A percentile compares a stretch with the other conserved stretches of the same genome.
Evolutionary conservation across 495 filamentous ascomycete species (phyloP).

Genomic region (Neurospora sp.): DNA sequence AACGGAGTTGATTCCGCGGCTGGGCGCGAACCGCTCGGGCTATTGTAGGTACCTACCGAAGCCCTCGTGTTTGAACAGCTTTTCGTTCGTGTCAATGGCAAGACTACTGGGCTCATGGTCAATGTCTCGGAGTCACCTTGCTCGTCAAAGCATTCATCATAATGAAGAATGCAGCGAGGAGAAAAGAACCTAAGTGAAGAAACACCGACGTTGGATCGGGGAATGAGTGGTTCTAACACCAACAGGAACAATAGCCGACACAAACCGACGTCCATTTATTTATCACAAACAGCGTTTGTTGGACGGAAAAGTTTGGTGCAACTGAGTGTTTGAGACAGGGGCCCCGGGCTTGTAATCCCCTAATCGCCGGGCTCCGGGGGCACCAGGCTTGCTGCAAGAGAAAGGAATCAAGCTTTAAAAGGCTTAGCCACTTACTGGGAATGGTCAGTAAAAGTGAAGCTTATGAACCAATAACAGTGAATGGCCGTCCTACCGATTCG

Average conservation of each 20-base stretch:
- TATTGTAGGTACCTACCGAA: not conserved
- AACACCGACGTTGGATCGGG: not conserved
- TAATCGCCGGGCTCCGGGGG: not conserved
- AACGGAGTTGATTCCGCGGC: not conserved
- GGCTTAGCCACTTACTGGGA: not conserved
- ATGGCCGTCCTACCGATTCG: not conserved
- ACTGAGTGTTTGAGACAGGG: not conserved
- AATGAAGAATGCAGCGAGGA: not conserved
- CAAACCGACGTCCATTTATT: not conserved
- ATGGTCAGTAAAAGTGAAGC: not conserved
- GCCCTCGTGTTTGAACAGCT: not conserved
- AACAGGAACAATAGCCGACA: not conserved
- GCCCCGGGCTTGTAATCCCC: not conserved
- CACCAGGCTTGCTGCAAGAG: not conserved
- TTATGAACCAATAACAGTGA: not conserved
- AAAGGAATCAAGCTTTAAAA: not conserved
- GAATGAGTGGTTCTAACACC: not conserved
- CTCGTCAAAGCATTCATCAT: not conserved
- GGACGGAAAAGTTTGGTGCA: not conserved
- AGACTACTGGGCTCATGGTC: not conserved
- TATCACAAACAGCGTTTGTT: not conserved
- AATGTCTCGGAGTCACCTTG: not conserved
- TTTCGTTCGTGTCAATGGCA: not conserved
- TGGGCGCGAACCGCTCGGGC: not conserved
- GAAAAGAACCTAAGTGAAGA: not conserved